These are phyloP conservation scores for Smittium culicis DNA, from an alignment of 371 early-diverging fungal genomes.

Conservation along the genomic window DNA sequence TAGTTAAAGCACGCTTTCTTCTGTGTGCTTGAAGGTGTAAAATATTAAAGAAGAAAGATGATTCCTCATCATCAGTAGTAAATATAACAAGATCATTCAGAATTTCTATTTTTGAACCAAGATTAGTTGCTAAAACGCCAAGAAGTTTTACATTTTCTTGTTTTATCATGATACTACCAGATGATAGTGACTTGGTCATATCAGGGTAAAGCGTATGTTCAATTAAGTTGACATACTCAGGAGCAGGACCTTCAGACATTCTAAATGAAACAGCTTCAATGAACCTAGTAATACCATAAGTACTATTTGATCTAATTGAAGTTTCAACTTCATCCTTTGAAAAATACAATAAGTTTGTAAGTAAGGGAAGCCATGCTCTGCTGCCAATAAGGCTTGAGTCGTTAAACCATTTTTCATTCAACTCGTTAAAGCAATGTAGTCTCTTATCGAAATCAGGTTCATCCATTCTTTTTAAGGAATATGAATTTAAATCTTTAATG, in stretches of 20 bases:
- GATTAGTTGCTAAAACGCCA: conserved; percentile 18
- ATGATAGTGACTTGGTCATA: conserved; percentile 19
- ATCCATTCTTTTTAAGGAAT: conserved; percentile 56
- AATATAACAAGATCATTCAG: conserved; percentile 22
- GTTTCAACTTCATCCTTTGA: conserved; percentile 73
- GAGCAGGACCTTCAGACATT: conserved; percentile 7
- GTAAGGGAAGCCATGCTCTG: conserved; percentile 75
- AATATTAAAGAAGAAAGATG: conserved; percentile 77
- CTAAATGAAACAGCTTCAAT: conserved; percentile 36
- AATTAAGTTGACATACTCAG: conserved; percentile 6
- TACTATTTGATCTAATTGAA: conserved; percentile 70
- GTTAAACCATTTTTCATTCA: conserved; percentile 49
- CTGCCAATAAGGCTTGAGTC: conserved; percentile 33
- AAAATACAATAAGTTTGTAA: conserved; percentile 69
- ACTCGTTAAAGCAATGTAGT: conserved; percentile 53
- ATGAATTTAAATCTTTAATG: conserved; percentile 61
- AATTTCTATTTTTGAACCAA: conserved; percentile 19
- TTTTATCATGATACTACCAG: conserved; percentile 17
- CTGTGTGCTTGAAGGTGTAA: conserved; percentile 88
- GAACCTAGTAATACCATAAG: conserved; percentile 52
- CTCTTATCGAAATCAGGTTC: conserved; percentile 77
- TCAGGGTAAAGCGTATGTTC: conserved; percentile 18
- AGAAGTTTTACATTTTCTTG: conserved; percentile 24
- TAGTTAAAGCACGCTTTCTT: conserved; percentile 63
- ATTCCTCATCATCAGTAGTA: conserved; percentile 53